Conservation (phyloP, 768 basidiomycete genomes). For the Suillus placidus region DNA sequence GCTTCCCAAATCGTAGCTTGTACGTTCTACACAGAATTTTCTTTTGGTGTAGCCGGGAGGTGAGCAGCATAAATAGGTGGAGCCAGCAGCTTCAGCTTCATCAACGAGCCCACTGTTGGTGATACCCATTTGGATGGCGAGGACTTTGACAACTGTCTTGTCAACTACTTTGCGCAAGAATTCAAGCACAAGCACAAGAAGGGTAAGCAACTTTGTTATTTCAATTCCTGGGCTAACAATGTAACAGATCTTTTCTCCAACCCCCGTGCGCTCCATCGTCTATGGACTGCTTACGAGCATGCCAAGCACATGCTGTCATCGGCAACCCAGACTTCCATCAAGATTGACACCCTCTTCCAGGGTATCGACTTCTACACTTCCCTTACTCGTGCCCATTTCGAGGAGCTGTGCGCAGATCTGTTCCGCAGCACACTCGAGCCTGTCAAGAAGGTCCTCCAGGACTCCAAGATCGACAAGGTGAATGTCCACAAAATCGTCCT, state of each 20-base stretch:
- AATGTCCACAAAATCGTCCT: too few species aligned
- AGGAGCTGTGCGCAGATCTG: constrained; percentile 70
- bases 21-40: too few species aligned
- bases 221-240: constrained; percentile 11
- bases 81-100: too few species aligned
- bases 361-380: too few species aligned
- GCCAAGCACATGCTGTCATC: constrained; percentile 53
- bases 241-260: constrained; percentile 53
- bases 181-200: constrained; percentile 62
- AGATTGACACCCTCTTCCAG: constrained; percentile 59
- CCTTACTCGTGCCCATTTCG: constrained; percentile 70
- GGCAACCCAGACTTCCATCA: constrained; percentile 49
- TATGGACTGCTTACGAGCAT: constrained; percentile 97
- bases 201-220: constrained; percentile 42
- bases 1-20: too few species aligned
- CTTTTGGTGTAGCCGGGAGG: too few species aligned
- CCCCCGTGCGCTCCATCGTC: constrained; percentile 75
- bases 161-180: constrained; percentile 60
- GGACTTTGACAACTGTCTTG: constrained; percentile 82
- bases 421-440: constrained; percentile 78
- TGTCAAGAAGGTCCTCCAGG: constrained; percentile 74
- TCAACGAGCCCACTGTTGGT: too few species aligned
- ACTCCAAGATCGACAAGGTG: constrained; percentile 65
- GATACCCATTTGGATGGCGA: too few species aligned
- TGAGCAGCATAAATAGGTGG: too few species aligned